A percentile compares a stretch with the other conserved stretches of the same genome.
Evolutionary conservation across 2,329 filamentous ascomycete species (phyloP).

Genomic region (Orbilia blumenaviensis): DNA sequence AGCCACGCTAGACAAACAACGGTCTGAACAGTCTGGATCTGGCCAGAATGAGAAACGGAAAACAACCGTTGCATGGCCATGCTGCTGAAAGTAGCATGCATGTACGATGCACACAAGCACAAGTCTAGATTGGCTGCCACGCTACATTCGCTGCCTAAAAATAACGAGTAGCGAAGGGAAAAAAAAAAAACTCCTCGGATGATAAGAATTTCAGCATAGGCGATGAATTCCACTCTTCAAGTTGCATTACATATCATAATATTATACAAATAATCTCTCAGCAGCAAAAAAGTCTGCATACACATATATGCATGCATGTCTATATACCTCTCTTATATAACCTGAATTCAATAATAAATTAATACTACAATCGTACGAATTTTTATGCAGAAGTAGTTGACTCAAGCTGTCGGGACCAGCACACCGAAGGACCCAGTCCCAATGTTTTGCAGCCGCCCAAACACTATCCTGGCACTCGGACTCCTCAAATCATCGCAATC

Average conservation of each 20-base stretch:
- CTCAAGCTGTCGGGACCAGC: constrained; percentile 26
- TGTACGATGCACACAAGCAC: not conserved
- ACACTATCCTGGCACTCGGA: constrained; percentile 86
- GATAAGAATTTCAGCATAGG: no score
- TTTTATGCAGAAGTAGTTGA: not conserved
- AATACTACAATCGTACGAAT: no score
- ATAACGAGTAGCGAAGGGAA: constrained; percentile 6
- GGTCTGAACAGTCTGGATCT: constrained; percentile 1
- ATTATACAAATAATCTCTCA: not conserved
- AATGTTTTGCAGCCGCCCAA: constrained; percentile 80
- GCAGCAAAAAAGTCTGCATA: not conserved
- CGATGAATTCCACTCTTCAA: not conserved
- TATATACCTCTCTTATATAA: not conserved
- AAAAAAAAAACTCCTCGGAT: constrained; percentile 4
- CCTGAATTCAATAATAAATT: not conserved
- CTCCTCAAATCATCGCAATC: constrained; percentile 89
- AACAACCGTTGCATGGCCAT: constrained; percentile 15
- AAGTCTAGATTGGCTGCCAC: constrained; percentile 21
- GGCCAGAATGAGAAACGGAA: not conserved
- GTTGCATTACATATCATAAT: not conserved
- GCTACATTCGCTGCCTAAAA: constrained; percentile 15
- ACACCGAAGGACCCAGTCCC: constrained; percentile 73
- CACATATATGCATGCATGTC: not conserved
- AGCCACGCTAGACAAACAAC: constrained; percentile 12
- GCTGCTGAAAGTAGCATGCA: not conserved